Conservation (phyloP, 768 basidiomycete species). For the Boletus sp. region DNA sequence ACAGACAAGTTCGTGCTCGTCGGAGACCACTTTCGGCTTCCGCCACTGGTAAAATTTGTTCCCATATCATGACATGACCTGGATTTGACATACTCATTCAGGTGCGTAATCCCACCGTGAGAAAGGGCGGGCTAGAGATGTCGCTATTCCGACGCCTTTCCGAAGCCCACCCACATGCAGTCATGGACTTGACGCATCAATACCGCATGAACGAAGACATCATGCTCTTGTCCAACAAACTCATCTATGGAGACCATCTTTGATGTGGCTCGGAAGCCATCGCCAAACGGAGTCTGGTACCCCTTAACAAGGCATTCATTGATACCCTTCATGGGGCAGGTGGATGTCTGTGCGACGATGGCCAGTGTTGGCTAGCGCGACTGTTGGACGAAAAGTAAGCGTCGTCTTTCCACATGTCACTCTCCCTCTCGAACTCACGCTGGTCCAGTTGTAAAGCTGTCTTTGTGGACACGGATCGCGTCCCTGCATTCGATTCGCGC, state of each 20-base stretch:
- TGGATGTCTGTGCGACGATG: too few relatives aligned
- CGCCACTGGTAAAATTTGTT: constrained; percentile 70
- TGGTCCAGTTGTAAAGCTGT: too few relatives aligned
- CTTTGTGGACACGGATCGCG: too few relatives aligned
- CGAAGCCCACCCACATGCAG: constrained; percentile 80
- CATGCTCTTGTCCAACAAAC: constrained; percentile 84
- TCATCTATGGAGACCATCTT: constrained; percentile 79
- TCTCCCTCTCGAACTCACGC: too few relatives aligned
- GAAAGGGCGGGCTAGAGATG: constrained; percentile 82
- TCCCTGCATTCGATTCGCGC: too few relatives aligned
- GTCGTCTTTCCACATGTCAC: too few relatives aligned
- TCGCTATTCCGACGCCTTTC: constrained; percentile 89
- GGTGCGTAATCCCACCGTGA: constrained; percentile 80
- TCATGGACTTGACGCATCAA: constrained; percentile 83
- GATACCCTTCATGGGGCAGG: too few relatives aligned
- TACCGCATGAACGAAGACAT: constrained; percentile 98
- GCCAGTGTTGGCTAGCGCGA: too few relatives aligned
- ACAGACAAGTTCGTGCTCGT: constrained; percentile 92
- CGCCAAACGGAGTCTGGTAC: constrained; percentile 52
- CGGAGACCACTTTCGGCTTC: constrained; percentile 96
- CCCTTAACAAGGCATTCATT: constrained; percentile 52
- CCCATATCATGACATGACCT: not conserved
- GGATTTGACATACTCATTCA: constrained; percentile 28
- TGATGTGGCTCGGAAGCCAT: constrained; percentile 76
- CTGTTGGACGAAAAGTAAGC: too few relatives aligned